phyloP scores from a whole-genome alignment of 2,329 filamentous ascomycete genomes.

The Diaporthe helianthi region DNA sequence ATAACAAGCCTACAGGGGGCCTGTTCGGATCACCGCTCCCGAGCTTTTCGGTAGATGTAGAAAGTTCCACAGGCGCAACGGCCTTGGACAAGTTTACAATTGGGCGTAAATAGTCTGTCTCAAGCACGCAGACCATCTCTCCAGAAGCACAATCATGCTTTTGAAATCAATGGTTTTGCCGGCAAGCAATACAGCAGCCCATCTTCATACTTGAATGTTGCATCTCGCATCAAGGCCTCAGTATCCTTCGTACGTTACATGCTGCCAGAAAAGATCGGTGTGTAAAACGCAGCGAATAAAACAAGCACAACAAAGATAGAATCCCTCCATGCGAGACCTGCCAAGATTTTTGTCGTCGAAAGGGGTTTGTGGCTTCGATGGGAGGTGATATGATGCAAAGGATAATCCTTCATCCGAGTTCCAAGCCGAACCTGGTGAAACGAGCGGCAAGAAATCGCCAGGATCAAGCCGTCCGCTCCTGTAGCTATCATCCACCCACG shows the following conservation, averaged over 20 bases:
- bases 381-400: conserved; percentile 9
- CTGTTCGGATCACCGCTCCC: background rate
- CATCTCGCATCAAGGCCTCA: background rate
- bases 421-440: background rate
- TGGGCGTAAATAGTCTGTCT: background rate
- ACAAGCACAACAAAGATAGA: conserved; percentile 23
- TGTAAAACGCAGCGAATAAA: conserved; percentile 13
- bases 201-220: conserved; percentile 2
- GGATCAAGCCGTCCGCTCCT: conserved; percentile 26
- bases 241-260: conserved; percentile 9
- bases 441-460: conserved; percentile 15
- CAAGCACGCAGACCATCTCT: background rate
- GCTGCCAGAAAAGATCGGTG: background rate
- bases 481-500: conserved; percentile 5
- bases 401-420: background rate
- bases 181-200: background rate
- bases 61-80: background rate
- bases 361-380: background rate
- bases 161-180: background rate
- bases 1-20: background rate
- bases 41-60: background rate
- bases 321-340: conserved; percentile 13
- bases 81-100: background rate
- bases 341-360: background rate
- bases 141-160: background rate